Evolutionary conservation across 139 green algal species (phyloP).

Genomic region (Closterium sp.): DNA sequence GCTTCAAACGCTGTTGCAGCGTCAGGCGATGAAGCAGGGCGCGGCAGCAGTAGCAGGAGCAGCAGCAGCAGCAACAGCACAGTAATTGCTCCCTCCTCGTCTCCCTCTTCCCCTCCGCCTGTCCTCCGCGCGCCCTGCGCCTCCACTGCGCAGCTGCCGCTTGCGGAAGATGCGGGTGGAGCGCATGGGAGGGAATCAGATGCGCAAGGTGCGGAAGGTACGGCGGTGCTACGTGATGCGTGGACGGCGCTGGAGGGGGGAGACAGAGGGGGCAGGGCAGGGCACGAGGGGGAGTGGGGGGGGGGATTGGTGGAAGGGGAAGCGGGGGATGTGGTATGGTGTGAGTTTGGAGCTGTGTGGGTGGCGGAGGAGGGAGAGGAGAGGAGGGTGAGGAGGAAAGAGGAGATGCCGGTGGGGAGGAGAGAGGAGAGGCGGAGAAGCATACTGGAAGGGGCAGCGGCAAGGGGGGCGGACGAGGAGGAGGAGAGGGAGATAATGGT

Average conservation of each 20-base stretch:
- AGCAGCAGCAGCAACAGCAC: neutral
- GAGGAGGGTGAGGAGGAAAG: neutral
- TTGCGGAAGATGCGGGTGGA: neutral
- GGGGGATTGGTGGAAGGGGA: neutral
- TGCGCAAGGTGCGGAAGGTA: neutral
- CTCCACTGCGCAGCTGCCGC: neutral
- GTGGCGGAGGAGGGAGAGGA: neutral
- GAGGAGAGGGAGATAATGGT: neutral
- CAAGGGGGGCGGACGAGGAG: neutral
- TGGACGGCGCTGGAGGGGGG: neutral
- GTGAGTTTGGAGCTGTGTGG: neutral
- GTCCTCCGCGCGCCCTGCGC: neutral
- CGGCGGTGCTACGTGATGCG: neutral
- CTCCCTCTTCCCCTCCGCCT: neutral
- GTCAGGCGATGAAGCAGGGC: neutral
- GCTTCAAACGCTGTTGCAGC: neutral
- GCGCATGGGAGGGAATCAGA: neutral
- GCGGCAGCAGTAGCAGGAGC: neutral
- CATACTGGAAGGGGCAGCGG: neutral
- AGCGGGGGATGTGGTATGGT: neutral
- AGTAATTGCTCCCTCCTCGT: neutral
- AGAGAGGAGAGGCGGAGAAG: neutral
- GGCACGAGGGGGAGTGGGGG: neutral
- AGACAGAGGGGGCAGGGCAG: neutral
- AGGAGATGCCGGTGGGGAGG: neutral